These are phyloP conservation scores for Jaltomata sinuosa DNA, from an alignment of 257 asterid species.

Conservation along the genomic window DNA sequence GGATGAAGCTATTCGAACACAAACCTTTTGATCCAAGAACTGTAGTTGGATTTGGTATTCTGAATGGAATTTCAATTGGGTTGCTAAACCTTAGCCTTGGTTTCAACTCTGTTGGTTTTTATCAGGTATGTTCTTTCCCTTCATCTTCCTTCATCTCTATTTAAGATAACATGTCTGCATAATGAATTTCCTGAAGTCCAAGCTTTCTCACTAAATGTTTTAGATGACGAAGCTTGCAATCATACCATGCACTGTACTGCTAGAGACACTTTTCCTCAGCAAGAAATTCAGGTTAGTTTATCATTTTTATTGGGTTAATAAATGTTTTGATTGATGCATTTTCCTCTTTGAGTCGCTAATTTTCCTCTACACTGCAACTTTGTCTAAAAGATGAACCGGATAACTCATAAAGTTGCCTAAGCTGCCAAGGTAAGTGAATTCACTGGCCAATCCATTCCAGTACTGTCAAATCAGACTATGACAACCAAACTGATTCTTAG, in stretches of 20 bases:
- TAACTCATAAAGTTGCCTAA: not conserved
- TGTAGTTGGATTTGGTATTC: conserved; percentile 69
- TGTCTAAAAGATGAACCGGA: not conserved
- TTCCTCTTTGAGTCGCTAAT: not conserved
- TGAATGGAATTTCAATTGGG: conserved; percentile 86
- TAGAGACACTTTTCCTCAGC: conserved; percentile 82
- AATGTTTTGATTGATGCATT: not conserved
- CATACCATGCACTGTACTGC: conserved; percentile 81
- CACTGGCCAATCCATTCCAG: not conserved
- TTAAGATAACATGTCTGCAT: not conserved
- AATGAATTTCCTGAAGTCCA: conserved; percentile 7
- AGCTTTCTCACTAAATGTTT: conserved; percentile 6
- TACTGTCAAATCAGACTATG: not conserved
- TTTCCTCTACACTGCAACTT: not conserved
- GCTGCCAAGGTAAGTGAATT: not conserved
- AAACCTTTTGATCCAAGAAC: conserved; percentile 68
- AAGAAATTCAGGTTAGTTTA: conserved; percentile 67
- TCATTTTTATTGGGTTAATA: not conserved
- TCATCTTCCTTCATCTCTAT: not conserved
- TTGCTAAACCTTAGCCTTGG: conserved; percentile 84
- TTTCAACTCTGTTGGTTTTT: conserved; percentile 88
- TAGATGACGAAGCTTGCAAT: conserved; percentile 94
- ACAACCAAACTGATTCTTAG: not conserved
- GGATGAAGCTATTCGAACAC: conserved; percentile 75
- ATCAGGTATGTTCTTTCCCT: conserved; percentile 42